A percentile compares a stretch with the other conserved stretches of the same genome.
Evolutionary conservation across 257 asterid genomes (phyloP).

Genomic region (Primulina huaijiensis): DNA sequence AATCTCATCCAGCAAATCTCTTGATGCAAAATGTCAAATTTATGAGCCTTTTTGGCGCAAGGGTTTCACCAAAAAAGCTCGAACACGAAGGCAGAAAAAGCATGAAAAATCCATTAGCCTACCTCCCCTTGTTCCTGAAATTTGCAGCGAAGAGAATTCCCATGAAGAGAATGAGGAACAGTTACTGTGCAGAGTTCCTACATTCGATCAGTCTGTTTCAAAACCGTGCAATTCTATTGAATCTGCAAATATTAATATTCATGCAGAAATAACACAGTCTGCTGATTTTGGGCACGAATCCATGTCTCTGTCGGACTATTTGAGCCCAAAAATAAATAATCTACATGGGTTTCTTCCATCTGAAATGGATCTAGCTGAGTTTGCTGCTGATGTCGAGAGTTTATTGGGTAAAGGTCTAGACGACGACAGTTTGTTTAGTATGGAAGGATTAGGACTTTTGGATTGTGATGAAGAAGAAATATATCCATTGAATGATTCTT

Average conservation of each 20-base stretch:
- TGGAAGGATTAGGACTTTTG: constrained; percentile 61
- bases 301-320: constrained; percentile 11
- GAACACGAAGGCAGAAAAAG: constrained; percentile 53
- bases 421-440: constrained; percentile 55
- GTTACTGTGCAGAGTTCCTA: constrained; percentile 66
- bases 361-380: constrained; percentile 77
- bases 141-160: constrained; percentile 52
- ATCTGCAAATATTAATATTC: not conserved
- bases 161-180: constrained; percentile 60
- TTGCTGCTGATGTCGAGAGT: constrained; percentile 78
- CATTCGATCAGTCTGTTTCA: constrained; percentile 50
- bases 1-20: constrained; percentile 30
- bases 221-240: constrained; percentile 43
- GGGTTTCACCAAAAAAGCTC: constrained; percentile 66
- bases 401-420: constrained; percentile 75
- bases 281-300: constrained; percentile 14
- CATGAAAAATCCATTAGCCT: constrained; percentile 29
- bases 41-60: constrained; percentile 50
- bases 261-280: not conserved
- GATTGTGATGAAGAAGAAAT: constrained; percentile 32
- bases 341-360: constrained; percentile 54
- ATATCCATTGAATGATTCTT: constrained; percentile 13
- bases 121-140: constrained; percentile 56
- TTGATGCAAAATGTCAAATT: constrained; percentile 16
- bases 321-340: constrained; percentile 21